Evolutionary conservation across 306 rosid genomes (phyloP).

Genomic region (Coriaria nepalensis): DNA sequence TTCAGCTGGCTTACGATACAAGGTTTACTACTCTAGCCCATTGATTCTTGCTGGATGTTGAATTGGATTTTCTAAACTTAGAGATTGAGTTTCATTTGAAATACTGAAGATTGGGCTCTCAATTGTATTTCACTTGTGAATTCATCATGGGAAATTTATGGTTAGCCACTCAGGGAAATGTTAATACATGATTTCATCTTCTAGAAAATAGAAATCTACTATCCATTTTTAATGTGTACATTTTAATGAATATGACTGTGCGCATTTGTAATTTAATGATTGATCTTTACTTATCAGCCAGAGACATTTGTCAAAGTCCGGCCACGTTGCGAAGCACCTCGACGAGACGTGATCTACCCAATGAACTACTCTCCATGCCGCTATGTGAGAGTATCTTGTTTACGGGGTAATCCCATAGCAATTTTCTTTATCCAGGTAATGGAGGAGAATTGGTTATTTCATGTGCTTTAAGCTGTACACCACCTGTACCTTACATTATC

Average conservation of each 20-base stretch:
- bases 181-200: too few species aligned
- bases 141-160: too few species aligned
- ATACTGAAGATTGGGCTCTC: not conserved
- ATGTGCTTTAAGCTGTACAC: too few species aligned
- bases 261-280: too few species aligned
- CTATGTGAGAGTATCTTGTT: slow-evolving; percentile 77
- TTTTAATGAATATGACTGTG: too few species aligned
- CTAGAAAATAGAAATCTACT: too few species aligned
- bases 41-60: too few species aligned
- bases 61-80: too few species aligned
- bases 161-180: too few species aligned
- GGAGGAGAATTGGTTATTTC: slow-evolving; percentile 3
- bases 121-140: too few species aligned
- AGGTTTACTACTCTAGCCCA: slow-evolving; percentile 36
- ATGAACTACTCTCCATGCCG: slow-evolving; percentile 88
- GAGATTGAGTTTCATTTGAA: not conserved
- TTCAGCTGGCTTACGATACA: slow-evolving; percentile 83
- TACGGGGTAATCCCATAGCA: slow-evolving; percentile 94
- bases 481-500: too few species aligned
- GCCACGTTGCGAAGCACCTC: slow-evolving; percentile 93
- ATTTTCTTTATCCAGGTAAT: slow-evolving; percentile 81
- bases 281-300: slow-evolving; percentile 42
- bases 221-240: too few species aligned
- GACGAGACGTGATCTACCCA: slow-evolving; percentile 77
- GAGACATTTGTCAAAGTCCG: slow-evolving; percentile 86